Percentiles rank a stretch among this genome's conserved stretches.
Evolutionary conservation across 768 basidiomycete species (phyloP).

Genomic region (Lactarius akahatsu): DNA sequence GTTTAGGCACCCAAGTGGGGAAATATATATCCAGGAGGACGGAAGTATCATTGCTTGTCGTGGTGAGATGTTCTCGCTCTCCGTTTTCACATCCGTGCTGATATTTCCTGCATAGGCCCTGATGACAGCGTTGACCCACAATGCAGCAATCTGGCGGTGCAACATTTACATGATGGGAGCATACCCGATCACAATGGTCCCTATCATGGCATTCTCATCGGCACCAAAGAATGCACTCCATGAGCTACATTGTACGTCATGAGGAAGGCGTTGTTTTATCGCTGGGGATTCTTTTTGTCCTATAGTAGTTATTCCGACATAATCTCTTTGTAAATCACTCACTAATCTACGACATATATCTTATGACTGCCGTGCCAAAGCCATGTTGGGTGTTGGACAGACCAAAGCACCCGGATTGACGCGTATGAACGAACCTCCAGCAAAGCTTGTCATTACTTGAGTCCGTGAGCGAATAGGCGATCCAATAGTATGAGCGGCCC

Average conservation of each 20-base stretch:
- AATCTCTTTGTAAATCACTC: no score
- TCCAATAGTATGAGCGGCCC: no score
- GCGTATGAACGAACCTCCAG: no score
- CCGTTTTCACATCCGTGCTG: neutral
- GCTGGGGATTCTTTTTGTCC: neutral
- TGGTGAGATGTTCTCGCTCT: slow-evolving; percentile 1
- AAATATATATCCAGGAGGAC: slow-evolving; percentile 22
- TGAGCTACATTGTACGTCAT: neutral
- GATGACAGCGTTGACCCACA: slow-evolving; percentile 55
- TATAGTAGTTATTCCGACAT: no score
- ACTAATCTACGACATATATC: no score
- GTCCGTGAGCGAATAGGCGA: no score
- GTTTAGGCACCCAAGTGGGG: slow-evolving; percentile 20
- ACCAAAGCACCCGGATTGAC: no score
- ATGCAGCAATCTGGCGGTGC: slow-evolving; percentile 56
- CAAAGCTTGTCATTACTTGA: no score
- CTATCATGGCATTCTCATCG: slow-evolving; percentile 54
- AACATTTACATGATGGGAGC: slow-evolving; percentile 39
- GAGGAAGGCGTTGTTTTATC: no score
- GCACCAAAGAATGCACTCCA: slow-evolving; percentile 43
- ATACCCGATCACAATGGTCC: slow-evolving; percentile 58
- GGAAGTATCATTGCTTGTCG: slow-evolving; percentile 16
- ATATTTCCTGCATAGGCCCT: slow-evolving; percentile 31
- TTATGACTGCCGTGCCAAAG: no score
- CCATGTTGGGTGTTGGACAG: no score